phyloP scores from a whole-genome alignment of 2,329 filamentous ascomycete genomes.

The Penicillium sp. region DNA sequence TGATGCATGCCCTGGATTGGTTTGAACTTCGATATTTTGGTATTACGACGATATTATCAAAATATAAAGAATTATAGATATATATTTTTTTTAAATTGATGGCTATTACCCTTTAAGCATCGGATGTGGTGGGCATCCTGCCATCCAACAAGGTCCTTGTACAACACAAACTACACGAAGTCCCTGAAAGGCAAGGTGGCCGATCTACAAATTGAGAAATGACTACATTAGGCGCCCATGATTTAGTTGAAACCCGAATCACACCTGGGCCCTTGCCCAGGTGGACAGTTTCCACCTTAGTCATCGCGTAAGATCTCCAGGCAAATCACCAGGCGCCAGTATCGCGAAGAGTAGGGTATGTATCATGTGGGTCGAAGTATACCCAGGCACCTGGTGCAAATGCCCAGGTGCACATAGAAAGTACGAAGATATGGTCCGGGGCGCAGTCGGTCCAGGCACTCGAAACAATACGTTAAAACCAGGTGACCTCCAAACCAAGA shows the following conservation, averaged over 20 bases:
- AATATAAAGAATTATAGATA: background rate
- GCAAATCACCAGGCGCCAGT: background rate
- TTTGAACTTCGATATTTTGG: background rate
- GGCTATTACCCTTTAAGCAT: background rate
- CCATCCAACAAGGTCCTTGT: background rate
- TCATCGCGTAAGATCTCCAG: background rate
- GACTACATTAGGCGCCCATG: conserved; percentile 3
- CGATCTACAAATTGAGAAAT: background rate
- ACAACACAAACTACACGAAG: background rate
- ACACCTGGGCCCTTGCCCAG: background rate
- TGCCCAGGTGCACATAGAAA: background rate
- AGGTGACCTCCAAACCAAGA: background rate
- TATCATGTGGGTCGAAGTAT: background rate
- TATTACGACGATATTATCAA: background rate
- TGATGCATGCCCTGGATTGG: conserved; percentile 16
- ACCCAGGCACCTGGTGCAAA: background rate
- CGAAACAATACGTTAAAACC: background rate
- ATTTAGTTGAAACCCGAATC: conserved; percentile 1
- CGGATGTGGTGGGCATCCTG: too few species aligned
- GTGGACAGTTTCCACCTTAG: background rate
- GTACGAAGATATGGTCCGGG: background rate
- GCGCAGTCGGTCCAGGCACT: background rate
- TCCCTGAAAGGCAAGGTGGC: background rate
- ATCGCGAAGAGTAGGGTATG: background rate
- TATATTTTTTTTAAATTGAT: background rate